phyloP scores from a whole-genome alignment of 768 basidiomycete genomes.

The Trametes villosa region DNA sequence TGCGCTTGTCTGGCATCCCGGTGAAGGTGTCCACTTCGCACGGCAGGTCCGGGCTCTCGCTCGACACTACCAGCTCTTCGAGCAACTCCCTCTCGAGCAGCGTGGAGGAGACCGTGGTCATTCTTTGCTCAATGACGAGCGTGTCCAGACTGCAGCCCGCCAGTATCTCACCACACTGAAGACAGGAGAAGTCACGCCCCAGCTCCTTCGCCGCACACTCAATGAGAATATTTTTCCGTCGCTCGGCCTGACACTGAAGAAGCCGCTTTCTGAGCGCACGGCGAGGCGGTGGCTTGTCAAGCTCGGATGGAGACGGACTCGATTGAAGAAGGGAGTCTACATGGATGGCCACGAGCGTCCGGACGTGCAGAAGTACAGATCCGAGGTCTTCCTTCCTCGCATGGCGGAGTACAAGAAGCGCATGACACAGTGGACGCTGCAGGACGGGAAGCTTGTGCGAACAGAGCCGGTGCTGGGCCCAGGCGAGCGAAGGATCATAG shows the following conservation, averaged over 20 bases:
- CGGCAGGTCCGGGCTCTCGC: neutral
- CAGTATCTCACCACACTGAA: neutral
- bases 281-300: conserved; percentile 18
- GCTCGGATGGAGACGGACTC: conserved; percentile 11
- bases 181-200: neutral
- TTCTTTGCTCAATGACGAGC: neutral
- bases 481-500: conserved; percentile 34
- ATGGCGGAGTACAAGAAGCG: conserved; percentile 29
- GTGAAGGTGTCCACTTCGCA: neutral
- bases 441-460: conserved; percentile 26
- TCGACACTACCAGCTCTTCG: neutral
- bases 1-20: neutral
- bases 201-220: neutral
- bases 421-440: conserved; percentile 22
- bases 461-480: neutral
- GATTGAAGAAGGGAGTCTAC: conserved; percentile 17
- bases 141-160: neutral
- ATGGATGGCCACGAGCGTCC: conserved; percentile 25
- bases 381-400: conserved; percentile 24
- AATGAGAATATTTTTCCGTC: conserved; percentile 3
- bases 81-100: neutral
- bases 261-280: conserved; percentile 7
- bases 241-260: neutral
- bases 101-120: neutral
- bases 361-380: conserved; percentile 19